Conservation (phyloP, 768 basidiomycete species). For the Agaricus sinodeliciosus region DNA sequence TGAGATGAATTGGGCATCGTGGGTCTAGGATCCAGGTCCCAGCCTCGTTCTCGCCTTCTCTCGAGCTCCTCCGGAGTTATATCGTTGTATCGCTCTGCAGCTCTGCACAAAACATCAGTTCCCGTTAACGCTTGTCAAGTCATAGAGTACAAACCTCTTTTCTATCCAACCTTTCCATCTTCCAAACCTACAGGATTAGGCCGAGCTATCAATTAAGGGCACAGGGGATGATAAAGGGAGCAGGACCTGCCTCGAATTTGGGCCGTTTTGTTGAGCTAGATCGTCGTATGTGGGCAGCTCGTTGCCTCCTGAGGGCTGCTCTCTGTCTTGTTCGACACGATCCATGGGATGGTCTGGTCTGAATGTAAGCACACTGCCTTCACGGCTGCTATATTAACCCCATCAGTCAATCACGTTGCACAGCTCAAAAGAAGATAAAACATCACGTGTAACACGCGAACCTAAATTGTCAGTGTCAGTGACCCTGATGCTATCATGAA, state of each 20-base stretch:
- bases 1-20: background rate
- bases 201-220: slow-evolving; percentile 2
- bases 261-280: slow-evolving; percentile 67
- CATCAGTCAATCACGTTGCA: too few species aligned
- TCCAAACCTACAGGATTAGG: slow-evolving; percentile 52
- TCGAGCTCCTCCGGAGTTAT: slow-evolving; percentile 50
- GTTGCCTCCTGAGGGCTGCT: slow-evolving; percentile 29
- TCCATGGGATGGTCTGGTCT: slow-evolving; percentile 15
- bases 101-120: slow-evolving; percentile 36
- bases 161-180: slow-evolving; percentile 87
- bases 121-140: background rate
- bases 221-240: background rate
- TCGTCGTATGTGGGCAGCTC: slow-evolving; percentile 77
- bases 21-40: slow-evolving; percentile 42
- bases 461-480: too few species aligned
- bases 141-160: slow-evolving; percentile 50
- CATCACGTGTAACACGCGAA: too few species aligned
- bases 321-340: slow-evolving; percentile 39
- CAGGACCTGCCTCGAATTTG: slow-evolving; percentile 65
- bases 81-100: slow-evolving; percentile 76
- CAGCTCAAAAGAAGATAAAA: too few species aligned
- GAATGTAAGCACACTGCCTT: slow-evolving; percentile 17
- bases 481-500: background rate
- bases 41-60: slow-evolving; percentile 59
- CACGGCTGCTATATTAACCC: too few species aligned